Percentiles rank a stretch among this genome's conserved stretches.
phyloP scores from a whole-genome alignment of 306 rosid genomes.

The Canavalia ensiformis region DNA sequence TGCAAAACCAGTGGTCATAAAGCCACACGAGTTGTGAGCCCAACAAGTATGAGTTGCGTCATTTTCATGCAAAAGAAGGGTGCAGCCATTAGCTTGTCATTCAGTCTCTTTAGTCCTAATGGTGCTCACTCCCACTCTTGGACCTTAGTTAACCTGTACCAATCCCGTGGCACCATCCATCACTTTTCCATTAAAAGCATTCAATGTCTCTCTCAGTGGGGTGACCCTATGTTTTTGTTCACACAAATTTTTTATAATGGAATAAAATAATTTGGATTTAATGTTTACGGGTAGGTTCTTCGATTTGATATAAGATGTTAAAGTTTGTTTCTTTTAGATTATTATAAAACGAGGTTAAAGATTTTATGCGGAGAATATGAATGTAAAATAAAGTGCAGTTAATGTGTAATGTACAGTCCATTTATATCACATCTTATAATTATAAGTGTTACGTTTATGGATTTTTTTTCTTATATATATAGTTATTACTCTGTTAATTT shows the following conservation, averaged over 20 bases:
- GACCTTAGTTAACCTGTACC: constrained; percentile 42
- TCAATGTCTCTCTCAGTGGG: neutral
- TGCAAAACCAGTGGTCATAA: constrained; percentile 43
- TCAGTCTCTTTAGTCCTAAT: constrained; percentile 3
- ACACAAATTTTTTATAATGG: constrained; percentile 2
- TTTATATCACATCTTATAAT: neutral
- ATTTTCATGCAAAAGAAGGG: constrained; percentile 52
- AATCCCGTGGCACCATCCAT: constrained; percentile 38
- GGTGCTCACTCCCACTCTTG: neutral
- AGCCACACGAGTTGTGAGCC: constrained; percentile 39
- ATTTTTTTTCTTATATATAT: neutral
- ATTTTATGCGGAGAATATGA: neutral
- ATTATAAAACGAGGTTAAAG: neutral
- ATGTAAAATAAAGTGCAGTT: neutral
- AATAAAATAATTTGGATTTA: constrained; percentile 14
- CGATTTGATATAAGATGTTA: neutral
- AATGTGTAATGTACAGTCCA: constrained; percentile 1
- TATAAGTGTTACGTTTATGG: neutral
- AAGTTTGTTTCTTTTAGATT: neutral
- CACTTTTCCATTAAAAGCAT: constrained; percentile 54
- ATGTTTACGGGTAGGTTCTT: constrained; percentile 18
- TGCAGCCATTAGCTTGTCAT: constrained; percentile 11
- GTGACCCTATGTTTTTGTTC: constrained; percentile 33
- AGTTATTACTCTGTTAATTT: neutral
- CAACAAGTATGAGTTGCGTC: constrained; percentile 42